Evolutionary conservation across 225 moss, liverwort and hornwort species (phyloP), one percentile per base, ranked within the genome.

Genomic region (Physcomitrium patens): DNA sequence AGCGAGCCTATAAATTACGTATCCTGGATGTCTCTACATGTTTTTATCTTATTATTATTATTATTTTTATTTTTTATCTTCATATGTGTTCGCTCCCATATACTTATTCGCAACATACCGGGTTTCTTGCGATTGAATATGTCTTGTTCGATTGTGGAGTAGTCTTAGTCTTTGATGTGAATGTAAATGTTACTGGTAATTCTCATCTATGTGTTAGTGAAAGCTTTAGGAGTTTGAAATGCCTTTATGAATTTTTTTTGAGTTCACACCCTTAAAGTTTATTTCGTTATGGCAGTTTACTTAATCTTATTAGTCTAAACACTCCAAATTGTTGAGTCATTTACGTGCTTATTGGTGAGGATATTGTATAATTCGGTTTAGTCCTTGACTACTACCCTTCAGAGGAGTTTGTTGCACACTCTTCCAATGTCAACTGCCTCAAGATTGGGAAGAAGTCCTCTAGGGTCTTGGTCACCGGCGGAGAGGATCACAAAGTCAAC

Each of bases 331-430:
- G 3, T 22, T 47, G 73, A 72, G 61, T 63, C 45, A 59, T 43
- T 8, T 43, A 10, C 47, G 18, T 47, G 62, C 63, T 59, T 18
- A 12, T 52, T 46, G 79, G 50, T 74, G 28, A 70, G 47, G 6
- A 24, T 73, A 60, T 53, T 54, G 20, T 49, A 11, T 5, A 15
- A 31, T 52, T 28, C 18, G 20, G 31, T 67, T 47, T 27, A 64
- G 48, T 68, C 80, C 86, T 88, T 87, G 78, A 90, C 88, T 72
- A 56, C 11, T 56, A 78, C 62, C 77, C 70, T 76, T 57, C 88
- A 99, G 95, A 99, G 91, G 99, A 99, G 90, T 99, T 99, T 87
- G 99, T 99, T 84, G 99, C 99, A 70, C 99, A 99, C 69, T 80
- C 99, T 55, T 93, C 95, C 83, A 95, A 99, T 99, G 99, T 99